A percentile compares a stretch with the other conserved stretches of the same genome.
phyloP scores from a whole-genome alignment of 2,329 filamentous ascomycete genomes.

The Hyphodiscus sp. region DNA sequence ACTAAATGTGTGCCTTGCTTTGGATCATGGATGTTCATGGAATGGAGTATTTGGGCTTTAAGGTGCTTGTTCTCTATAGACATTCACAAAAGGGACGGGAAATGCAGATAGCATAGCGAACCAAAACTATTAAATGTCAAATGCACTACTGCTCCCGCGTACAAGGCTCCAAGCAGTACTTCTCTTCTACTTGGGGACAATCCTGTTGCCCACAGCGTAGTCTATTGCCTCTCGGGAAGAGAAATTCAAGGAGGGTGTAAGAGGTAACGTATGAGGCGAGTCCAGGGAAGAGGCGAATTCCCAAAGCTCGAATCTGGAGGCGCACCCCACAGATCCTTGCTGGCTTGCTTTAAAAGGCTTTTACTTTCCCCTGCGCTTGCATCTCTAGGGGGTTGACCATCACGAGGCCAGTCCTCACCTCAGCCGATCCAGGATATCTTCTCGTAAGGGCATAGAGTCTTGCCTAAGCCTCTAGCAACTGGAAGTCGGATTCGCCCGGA shows the following conservation, averaged over 20 bases:
- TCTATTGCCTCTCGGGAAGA: background rate
- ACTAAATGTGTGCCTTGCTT: conserved; percentile 26
- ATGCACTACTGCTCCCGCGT: background rate
- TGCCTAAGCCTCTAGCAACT: background rate
- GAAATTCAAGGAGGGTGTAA: background rate
- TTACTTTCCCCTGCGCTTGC: background rate
- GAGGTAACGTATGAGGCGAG: background rate
- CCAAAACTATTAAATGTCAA: conserved; percentile 21
- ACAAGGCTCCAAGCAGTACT: background rate
- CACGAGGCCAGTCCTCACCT: background rate
- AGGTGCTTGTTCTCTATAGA: conserved; percentile 20
- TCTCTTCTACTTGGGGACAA: background rate
- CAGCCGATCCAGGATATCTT: background rate
- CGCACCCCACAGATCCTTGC: background rate
- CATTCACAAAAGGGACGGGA: background rate
- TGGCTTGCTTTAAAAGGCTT: background rate
- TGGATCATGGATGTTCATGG: conserved; percentile 22
- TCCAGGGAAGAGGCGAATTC: background rate
- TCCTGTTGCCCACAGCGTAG: background rate
- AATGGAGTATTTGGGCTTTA: conserved; percentile 28
- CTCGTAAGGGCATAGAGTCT: background rate
- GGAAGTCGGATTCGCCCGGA: background rate
- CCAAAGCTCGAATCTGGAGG: background rate
- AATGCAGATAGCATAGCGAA: conserved; percentile 26
- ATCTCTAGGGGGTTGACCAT: background rate